Evolutionary conservation across 129 eudicot species (phyloP).

Genomic region (Escallonia herrerae): DNA sequence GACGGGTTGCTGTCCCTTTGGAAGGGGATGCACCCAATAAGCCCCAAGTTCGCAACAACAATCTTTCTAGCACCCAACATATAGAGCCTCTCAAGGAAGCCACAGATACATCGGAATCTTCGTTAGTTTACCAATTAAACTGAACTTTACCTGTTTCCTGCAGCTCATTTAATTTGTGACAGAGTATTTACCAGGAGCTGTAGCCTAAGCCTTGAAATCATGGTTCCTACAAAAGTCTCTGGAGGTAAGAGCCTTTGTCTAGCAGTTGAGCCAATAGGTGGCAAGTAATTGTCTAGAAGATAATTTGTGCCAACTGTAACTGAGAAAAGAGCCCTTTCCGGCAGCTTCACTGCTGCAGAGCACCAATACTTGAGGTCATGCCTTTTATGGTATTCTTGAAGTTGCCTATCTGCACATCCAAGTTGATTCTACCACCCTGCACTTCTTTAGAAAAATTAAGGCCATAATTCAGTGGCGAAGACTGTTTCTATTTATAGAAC

Average conservation of each 20-base stretch:
- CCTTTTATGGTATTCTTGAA: constrained; percentile 74
- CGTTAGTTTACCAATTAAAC: not conserved
- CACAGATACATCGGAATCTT: not conserved
- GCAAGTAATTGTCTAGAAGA: constrained; percentile 74
- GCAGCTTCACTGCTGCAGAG: constrained; percentile 39
- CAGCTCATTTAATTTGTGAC: not conserved
- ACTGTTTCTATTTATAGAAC: too few relatives aligned
- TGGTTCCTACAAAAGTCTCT: constrained; percentile 44
- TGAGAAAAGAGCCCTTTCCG: constrained; percentile 56
- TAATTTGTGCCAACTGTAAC: constrained; percentile 85
- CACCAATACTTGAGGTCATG: constrained; percentile 48
- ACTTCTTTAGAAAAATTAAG: too few relatives aligned
- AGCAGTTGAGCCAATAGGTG: constrained; percentile 42
- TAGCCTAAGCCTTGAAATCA: constrained; percentile 54
- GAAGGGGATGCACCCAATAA: constrained; percentile 88
- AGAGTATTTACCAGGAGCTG: constrained; percentile 59
- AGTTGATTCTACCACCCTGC: constrained; percentile 76
- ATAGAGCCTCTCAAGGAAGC: constrained; percentile 48
- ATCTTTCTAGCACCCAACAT: constrained; percentile 76
- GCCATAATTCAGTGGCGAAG: too few relatives aligned
- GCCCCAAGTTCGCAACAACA: constrained; percentile 74
- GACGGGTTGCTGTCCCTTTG: constrained; percentile 54
- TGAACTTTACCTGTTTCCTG: not conserved
- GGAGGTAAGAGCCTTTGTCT: constrained; percentile 51
- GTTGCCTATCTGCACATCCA: constrained; percentile 81